Percentiles rank a stretch among this genome's conserved stretches.
Evolutionary conservation across 768 basidiomycete species (phyloP).

Genomic region (Leccinum aurantiacum): DNA sequence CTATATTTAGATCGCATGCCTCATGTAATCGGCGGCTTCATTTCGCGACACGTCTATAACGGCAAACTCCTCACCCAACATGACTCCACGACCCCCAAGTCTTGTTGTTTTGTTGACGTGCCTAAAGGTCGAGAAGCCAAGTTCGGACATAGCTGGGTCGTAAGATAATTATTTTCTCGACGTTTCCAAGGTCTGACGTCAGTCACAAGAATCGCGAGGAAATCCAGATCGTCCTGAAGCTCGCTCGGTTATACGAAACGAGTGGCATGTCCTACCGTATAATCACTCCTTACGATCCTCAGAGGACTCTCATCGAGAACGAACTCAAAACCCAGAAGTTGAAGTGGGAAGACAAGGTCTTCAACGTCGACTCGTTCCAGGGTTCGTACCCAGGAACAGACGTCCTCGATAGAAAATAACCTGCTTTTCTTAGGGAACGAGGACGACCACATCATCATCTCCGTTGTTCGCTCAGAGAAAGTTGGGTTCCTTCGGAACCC

Average conservation of each 20-base stretch:
- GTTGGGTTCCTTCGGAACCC: constrained; percentile 67
- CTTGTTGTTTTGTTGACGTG: constrained; percentile 42
- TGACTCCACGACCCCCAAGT: constrained; percentile 34
- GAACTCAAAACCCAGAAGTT: constrained; percentile 44
- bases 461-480: constrained; percentile 59
- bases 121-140: constrained; percentile 33
- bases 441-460: constrained; percentile 71
- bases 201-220: constrained; percentile 58
- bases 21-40: constrained; percentile 66
- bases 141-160: constrained; percentile 37
- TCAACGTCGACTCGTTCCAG: constrained; percentile 81
- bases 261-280: constrained; percentile 53
- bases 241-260: constrained; percentile 53
- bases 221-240: constrained; percentile 46
- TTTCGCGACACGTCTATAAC: constrained; percentile 66
- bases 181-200: neutral
- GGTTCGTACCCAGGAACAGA: constrained; percentile 41
- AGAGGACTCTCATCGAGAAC: constrained; percentile 57
- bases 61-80: constrained; percentile 58
- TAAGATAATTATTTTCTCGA: constrained; percentile 12
- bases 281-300: constrained; percentile 80
- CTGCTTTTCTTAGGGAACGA: constrained; percentile 61
- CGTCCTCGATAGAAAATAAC: constrained; percentile 16
- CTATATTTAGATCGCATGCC: constrained; percentile 73
- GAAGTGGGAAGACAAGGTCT: constrained; percentile 62